Conservation (phyloP, 1,139 yeast species). For the Chernovozyma sophiae-reginae region DNA sequence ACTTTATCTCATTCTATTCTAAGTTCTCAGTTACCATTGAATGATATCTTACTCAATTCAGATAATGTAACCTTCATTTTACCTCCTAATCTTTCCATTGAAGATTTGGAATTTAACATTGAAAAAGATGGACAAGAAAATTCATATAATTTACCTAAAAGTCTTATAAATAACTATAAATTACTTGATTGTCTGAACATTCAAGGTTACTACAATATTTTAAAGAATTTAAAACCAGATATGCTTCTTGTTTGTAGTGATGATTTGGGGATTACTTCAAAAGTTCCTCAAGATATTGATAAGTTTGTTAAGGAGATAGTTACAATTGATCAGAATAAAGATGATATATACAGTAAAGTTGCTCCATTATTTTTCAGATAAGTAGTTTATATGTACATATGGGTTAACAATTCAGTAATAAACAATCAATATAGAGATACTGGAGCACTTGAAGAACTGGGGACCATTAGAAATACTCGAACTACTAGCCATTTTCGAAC, state of each 20-base stretch:
- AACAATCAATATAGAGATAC: too few species aligned
- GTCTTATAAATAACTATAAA: slow-evolving; percentile 33
- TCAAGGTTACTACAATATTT: slow-evolving; percentile 39
- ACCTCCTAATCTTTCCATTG: slow-evolving; percentile 43
- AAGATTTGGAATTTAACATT: slow-evolving; percentile 29
- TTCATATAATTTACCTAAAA: slow-evolving; percentile 16
- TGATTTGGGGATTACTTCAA: slow-evolving; percentile 36
- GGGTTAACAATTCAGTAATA: too few species aligned
- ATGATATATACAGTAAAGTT: slow-evolving; percentile 25
- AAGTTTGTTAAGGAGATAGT: slow-evolving; percentile 39
- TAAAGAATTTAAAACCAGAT: slow-evolving; percentile 43
- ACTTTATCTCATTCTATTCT: slow-evolving; percentile 43
- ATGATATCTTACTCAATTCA: slow-evolving; percentile 34
- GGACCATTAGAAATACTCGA: too few species aligned
- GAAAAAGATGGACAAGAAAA: slow-evolving; percentile 6
- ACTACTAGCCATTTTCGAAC: too few species aligned
- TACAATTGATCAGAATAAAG: slow-evolving; percentile 30
- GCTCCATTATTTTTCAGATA: slow-evolving; percentile 21
- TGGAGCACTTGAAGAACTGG: too few species aligned
- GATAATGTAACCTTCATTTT: slow-evolving; percentile 45
- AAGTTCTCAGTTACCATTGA: slow-evolving; percentile 35
- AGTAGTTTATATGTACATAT: too few species aligned
- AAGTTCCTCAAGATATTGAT: slow-evolving; percentile 34
- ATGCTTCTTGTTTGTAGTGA: slow-evolving; percentile 40
- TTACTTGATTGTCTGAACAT: slow-evolving; percentile 39